Evolutionary conservation across 2,329 filamentous ascomycete species (phyloP).

Genomic region (Pseudogymnoascus sp.): DNA sequence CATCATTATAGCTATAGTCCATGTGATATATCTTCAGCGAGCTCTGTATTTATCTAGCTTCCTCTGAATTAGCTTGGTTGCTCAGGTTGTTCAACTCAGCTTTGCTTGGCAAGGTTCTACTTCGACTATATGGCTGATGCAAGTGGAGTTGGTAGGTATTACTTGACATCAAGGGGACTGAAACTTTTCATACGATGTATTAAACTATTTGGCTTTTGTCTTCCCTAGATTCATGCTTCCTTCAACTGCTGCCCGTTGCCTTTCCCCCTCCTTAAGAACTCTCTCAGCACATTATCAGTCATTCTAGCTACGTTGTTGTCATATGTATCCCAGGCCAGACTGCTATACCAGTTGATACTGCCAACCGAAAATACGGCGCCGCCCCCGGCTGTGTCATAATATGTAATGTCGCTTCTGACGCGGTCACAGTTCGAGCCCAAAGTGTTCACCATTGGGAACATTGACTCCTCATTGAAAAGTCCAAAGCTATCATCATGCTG

Average conservation of each 20-base stretch:
- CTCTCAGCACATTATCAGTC: slow-evolving; percentile 20
- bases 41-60: background rate
- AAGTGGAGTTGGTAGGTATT: background rate
- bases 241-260: background rate
- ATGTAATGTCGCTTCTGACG: slow-evolving; percentile 21
- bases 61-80: background rate
- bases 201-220: background rate
- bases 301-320: slow-evolving; percentile 22
- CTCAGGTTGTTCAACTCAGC: background rate
- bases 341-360: slow-evolving; percentile 24
- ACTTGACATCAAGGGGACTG: background rate
- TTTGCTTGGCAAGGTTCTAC: background rate
- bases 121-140: background rate
- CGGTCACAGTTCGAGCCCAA: slow-evolving; percentile 17
- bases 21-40: background rate
- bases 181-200: background rate
- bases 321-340: slow-evolving; percentile 21
- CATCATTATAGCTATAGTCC: background rate
- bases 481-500: slow-evolving; percentile 20
- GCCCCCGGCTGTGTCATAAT: slow-evolving; percentile 20
- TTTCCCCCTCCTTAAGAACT: slow-evolving; percentile 16
- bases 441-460: slow-evolving; percentile 20
- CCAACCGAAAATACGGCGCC: slow-evolving; percentile 23
- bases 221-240: background rate
- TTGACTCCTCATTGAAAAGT: slow-evolving; percentile 20